These are phyloP conservation scores for Ganoderma meredithae DNA, from an alignment of 1,284 basidiomycete species.

Conservation along the genomic window DNA sequence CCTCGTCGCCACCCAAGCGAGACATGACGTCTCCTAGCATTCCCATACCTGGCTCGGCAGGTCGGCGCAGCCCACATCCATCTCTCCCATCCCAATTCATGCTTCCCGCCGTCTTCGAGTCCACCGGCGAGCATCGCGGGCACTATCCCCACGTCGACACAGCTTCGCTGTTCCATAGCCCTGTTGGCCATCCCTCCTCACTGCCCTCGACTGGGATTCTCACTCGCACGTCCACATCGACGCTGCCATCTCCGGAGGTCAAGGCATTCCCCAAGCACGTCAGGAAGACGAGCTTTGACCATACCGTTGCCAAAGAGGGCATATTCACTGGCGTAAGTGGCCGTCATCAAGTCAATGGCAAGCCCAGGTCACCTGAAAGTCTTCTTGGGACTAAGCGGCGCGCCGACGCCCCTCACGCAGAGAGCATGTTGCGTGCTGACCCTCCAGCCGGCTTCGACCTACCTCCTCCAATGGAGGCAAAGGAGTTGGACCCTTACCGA, in stretches of 20 bases:
- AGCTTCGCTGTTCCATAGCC: conserved; percentile 56
- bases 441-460: conserved; percentile 62
- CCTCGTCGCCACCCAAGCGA: conserved; percentile 43
- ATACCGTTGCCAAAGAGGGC: conserved; percentile 78
- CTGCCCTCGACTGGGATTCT: conserved; percentile 67
- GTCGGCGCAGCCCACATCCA: conserved; percentile 58
- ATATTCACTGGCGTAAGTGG: conserved; percentile 64
- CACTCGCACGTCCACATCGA: conserved; percentile 50
- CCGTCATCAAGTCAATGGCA: conserved; percentile 81
- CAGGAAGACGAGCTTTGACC: conserved; percentile 92
- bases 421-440: conserved; percentile 80
- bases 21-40: conserved; percentile 50
- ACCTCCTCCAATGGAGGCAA: conserved; percentile 38
- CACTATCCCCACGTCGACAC: conserved; percentile 38
- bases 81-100: conserved; percentile 36
- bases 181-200: conserved; percentile 69
- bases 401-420: conserved; percentile 76
- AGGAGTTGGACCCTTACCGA: conserved; percentile 38
- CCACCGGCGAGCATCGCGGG: conserved; percentile 39
- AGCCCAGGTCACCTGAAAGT: conserved; percentile 68
- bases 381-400: conserved; percentile 74
- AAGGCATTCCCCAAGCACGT: conserved; percentile 81
- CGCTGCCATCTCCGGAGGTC: conserved; percentile 50
- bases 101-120: conserved; percentile 65
- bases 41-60: conserved; percentile 59